Percentiles rank a stretch among this genome's conserved stretches.
phyloP scores from a whole-genome alignment of 2,329 filamentous ascomycete genomes.

The Cercospora berteroae region DNA sequence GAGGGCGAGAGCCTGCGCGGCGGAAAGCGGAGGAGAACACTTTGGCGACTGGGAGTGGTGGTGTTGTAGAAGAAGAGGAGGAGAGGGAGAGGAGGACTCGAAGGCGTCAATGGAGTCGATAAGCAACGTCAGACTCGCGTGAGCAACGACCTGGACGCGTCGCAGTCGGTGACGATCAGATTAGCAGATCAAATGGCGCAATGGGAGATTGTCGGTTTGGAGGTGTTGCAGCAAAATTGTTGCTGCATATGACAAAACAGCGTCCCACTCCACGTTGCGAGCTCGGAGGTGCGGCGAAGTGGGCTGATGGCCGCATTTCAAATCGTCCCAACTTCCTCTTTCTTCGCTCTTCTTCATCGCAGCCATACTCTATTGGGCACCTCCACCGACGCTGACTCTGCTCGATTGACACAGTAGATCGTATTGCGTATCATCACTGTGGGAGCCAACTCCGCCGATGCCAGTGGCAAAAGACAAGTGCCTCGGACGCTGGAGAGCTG shows the following conservation, averaged over 20 bases:
- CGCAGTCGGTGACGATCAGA: not conserved
- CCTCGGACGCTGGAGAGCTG: not conserved
- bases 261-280: not conserved
- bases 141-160: not conserved
- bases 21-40: constrained; percentile 85
- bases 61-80: not conserved
- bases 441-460: not conserved
- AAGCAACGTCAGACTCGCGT: not conserved
- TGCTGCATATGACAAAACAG: not conserved
- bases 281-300: not conserved
- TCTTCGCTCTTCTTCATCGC: not conserved
- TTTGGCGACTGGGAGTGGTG: constrained; percentile 53
- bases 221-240: not conserved
- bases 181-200: not conserved
- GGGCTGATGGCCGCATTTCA: not conserved
- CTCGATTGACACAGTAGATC: not conserved
- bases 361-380: not conserved
- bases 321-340: not conserved
- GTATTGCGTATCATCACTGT: not conserved
- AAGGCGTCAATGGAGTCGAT: not conserved
- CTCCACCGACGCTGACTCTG: not conserved
- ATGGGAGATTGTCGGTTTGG: not conserved
- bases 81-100: not conserved
- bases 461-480: not conserved
- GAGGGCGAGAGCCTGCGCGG: constrained; percentile 59